Evolutionary conservation across 352 stramenopile species (phyloP), one percentile per base, ranked within the genome.

Genomic region (Globisporangium recalcitrans): DNA sequence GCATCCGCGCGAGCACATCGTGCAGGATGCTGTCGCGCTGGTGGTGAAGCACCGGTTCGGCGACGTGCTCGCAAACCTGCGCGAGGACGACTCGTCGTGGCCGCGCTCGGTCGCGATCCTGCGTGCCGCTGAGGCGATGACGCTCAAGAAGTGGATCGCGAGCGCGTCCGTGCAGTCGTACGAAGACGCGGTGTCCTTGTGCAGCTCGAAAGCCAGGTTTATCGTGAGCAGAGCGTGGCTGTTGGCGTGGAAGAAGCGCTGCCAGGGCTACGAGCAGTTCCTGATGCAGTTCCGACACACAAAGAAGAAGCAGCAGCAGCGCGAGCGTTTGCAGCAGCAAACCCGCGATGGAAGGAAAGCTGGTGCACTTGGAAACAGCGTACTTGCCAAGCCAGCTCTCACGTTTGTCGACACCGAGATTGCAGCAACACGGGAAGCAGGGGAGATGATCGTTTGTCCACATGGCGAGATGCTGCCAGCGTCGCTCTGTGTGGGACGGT

Each of bases 171-270:
- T 77, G 6, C 26, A 63, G 21, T 72, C 82, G 13, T 77, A 68
- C 21, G 80, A 93, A 16, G 74, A 85, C 26, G 69, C 67, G 1
- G 40, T 52, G 0, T 61, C 69, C 11, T 59, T 56, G 8, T 77
- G 73, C 36, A 53, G 69, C 14, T 69, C 44, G 13, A 70, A 72
- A 16, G 52, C 72, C 9, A 71, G 65, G 48, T 77, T 95, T 32
- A 58, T 93, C 21, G 70, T 93, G 47, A 87, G 81, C 63, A 85
- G 82, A 53, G 75, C 82, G 27, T 95, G 84, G 80, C 73, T 90
- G 24, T 67, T 87, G 24, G 80, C 80, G 34, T 93, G 76, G 73
- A 86, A 80, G 65, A 89, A 87, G 57, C 78, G 83, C 42, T 86
- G 81, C 58, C 78, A 87, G 40, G 46, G 27, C 16, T 88, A 82